A percentile compares a stretch with the other conserved stretches of the same genome.
These are phyloP conservation scores for Suillus tomentosus DNA, from an alignment of 768 basidiomycete species.

Conservation along the genomic window DNA sequence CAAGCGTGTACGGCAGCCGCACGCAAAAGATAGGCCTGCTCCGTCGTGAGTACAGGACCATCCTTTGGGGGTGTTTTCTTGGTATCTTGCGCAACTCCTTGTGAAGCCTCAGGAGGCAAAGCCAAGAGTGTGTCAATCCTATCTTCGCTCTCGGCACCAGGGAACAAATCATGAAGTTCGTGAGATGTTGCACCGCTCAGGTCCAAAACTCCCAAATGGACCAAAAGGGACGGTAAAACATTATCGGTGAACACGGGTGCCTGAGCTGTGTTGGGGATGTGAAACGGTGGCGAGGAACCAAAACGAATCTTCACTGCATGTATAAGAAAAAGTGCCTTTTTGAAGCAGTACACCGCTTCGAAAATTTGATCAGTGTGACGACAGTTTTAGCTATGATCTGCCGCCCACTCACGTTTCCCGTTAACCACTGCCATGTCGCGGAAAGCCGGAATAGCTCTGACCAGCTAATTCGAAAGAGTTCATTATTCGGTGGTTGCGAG, in stretches of 20 bases:
- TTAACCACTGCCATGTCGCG: constrained; percentile 73
- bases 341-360: constrained; percentile 84
- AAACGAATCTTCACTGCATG: constrained; percentile 72
- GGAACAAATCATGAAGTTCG: constrained; percentile 50
- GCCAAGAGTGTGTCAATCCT: constrained; percentile 45
- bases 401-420: constrained; percentile 50
- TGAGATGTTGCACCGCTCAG: constrained; percentile 48
- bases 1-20: constrained; percentile 82
- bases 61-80: constrained; percentile 35
- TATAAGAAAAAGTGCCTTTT: constrained; percentile 84
- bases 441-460: constrained; percentile 79
- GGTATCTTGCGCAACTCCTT: constrained; percentile 10
- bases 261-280: constrained; percentile 57
- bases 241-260: constrained; percentile 80
- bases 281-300: constrained; percentile 57
- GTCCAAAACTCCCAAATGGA: constrained; percentile 76
- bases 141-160: constrained; percentile 42
- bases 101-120: constrained; percentile 16
- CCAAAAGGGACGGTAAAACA: constrained; percentile 78
- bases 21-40: constrained; percentile 73
- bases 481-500: constrained; percentile 10
- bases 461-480: constrained; percentile 48
- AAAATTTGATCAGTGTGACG: constrained; percentile 2
- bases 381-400: constrained; percentile 10
- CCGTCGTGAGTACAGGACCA: constrained; percentile 55